Evolutionary conservation across 2,329 filamentous ascomycete species (phyloP).

Genomic region (Aspergillus versicolor): DNA sequence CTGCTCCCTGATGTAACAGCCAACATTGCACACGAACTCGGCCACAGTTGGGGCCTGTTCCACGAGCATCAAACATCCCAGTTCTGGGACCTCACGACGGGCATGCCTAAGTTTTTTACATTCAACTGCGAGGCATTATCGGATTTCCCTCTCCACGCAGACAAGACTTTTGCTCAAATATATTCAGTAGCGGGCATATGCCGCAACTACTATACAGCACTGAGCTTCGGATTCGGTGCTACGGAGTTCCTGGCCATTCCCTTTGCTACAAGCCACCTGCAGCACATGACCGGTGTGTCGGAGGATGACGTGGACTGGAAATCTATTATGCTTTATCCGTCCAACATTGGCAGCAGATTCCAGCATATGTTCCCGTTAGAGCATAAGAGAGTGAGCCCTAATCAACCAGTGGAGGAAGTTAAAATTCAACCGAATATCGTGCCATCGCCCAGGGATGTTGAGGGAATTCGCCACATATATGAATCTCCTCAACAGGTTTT

Average conservation of each 20-base stretch:
- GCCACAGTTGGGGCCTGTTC: slow-evolving; percentile 10
- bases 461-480: slow-evolving; percentile 1
- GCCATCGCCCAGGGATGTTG: background rate
- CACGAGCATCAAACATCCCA: slow-evolving; percentile 13
- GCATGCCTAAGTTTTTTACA: background rate
- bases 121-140: slow-evolving; percentile 7
- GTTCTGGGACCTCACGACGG: background rate
- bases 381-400: background rate
- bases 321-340: slow-evolving; percentile 12
- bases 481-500: too few species aligned
- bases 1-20: background rate
- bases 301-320: slow-evolving; percentile 8
- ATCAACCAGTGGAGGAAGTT: background rate
- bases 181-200: background rate
- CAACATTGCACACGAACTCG: slow-evolving; percentile 13
- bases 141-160: background rate
- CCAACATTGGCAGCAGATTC: background rate
- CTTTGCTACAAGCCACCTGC: background rate
- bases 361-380: too few species aligned
- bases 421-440: background rate
- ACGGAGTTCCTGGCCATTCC: background rate
- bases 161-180: background rate
- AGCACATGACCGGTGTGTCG: background rate
- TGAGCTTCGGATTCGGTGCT: background rate
- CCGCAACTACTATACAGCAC: background rate